Evolutionary conservation across 2,329 filamentous ascomycete genomes (phyloP).

Genomic region (Sarocladium oryzae): DNA sequence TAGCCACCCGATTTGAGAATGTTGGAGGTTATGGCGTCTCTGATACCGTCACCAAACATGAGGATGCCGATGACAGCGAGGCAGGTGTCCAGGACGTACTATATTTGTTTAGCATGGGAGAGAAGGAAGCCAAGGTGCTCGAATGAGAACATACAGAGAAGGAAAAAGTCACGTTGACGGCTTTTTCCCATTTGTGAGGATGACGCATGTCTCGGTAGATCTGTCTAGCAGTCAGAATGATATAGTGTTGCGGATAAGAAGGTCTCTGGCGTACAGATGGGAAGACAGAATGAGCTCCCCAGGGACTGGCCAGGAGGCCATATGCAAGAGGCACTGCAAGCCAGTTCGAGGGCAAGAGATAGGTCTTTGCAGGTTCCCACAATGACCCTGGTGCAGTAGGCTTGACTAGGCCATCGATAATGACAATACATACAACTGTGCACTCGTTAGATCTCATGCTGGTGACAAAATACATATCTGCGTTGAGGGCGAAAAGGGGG

Average conservation of each 20-base stretch:
- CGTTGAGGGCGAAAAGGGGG: no score
- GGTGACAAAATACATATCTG: not conserved
- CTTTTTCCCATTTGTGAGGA: conserved; percentile 71
- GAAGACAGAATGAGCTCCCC: conserved; percentile 63
- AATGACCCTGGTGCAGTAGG: conserved; percentile 74
- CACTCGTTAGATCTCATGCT: not conserved
- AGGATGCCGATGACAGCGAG: conserved; percentile 80
- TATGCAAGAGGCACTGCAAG: conserved; percentile 79
- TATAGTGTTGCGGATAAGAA: not conserved
- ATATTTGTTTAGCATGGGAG: conserved; percentile 10
- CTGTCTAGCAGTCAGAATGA: conserved; percentile 24
- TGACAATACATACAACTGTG: conserved; percentile 73
- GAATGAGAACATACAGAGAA: conserved; percentile 59
- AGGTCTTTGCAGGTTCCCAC: conserved; percentile 69
- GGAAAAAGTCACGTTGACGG: conserved; percentile 72
- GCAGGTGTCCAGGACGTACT: conserved; percentile 73
- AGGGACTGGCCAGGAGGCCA: conserved; percentile 77
- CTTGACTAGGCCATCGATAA: conserved; percentile 83
- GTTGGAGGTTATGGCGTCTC: conserved; percentile 86
- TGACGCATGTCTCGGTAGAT: conserved; percentile 62
- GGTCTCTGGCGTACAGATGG: conserved; percentile 57
- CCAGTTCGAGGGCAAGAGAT: conserved; percentile 82
- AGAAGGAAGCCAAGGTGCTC: not conserved
- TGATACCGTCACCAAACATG: conserved; percentile 91
- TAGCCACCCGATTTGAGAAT: conserved; percentile 71